Percentiles rank a stretch among this genome's conserved stretches.
phyloP scores from a whole-genome alignment of 1,139 yeast species.

The Candida mesenterica region DNA sequence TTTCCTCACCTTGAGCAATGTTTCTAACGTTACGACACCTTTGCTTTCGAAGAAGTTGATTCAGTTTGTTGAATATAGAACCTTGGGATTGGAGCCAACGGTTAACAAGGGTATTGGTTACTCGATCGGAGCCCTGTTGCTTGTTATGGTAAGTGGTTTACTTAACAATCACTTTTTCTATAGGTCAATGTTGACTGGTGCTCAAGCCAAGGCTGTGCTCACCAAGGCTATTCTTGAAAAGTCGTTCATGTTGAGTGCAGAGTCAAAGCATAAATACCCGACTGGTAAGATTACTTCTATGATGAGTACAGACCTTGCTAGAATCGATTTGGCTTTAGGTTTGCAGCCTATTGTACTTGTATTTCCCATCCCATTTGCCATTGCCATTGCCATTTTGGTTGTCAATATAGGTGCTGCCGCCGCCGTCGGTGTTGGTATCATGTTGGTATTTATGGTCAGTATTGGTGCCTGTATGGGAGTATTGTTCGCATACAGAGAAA shows the following conservation, averaged over 20 bases:
- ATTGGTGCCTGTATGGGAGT: conserved; percentile 33
- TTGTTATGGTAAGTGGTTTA: conserved; percentile 39
- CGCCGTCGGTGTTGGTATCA: conserved; percentile 56
- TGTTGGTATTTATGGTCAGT: conserved; percentile 36
- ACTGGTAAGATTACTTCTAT: conserved; percentile 43
- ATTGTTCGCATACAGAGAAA: conserved; percentile 41
- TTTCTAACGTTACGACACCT: conserved; percentile 20
- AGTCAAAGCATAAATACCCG: conserved; percentile 29
- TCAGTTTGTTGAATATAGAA: conserved; percentile 35
- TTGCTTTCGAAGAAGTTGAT: conserved; percentile 44
- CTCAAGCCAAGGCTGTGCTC: conserved; percentile 33
- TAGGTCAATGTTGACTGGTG: conserved; percentile 49
- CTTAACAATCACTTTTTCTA: conserved; percentile 63
- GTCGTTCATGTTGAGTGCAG: conserved; percentile 29
- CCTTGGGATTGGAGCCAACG: conserved; percentile 20
- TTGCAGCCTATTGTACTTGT: conserved; percentile 66
- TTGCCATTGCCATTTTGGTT: conserved; percentile 62
- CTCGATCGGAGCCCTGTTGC: conserved; percentile 22
- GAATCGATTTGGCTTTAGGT: conserved; percentile 73
- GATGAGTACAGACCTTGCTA: conserved; percentile 77
- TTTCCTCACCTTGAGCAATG: conserved; percentile 19
- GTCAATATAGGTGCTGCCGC: conserved; percentile 74
- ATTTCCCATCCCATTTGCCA: conserved; percentile 57
- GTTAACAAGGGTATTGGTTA: conserved; percentile 35
- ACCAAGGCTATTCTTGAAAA: conserved; percentile 35